A percentile compares a stretch with the other conserved stretches of the same genome.
Evolutionary conservation across 2,329 filamentous ascomycete genomes (phyloP).

Genomic region (Pleurostoma richardsiae): DNA sequence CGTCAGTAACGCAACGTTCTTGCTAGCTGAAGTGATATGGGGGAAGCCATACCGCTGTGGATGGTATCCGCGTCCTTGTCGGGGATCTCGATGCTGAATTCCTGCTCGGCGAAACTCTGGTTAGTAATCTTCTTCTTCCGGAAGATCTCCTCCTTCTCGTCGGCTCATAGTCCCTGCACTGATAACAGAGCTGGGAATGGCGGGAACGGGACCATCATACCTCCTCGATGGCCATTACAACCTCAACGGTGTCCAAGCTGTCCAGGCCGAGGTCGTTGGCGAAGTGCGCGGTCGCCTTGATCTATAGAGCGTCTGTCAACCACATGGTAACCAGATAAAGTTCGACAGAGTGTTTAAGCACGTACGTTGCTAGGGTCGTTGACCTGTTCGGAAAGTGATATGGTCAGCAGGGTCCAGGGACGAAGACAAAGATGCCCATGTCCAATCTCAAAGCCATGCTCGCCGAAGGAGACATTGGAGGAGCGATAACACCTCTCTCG

Average conservation of each 20-base stretch:
- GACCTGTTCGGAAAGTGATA: slow-evolving; percentile 45
- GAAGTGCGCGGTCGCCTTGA: slow-evolving; percentile 82
- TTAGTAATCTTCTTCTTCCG: slow-evolving; percentile 10
- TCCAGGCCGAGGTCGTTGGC: slow-evolving; percentile 95
- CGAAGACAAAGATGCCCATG: neutral
- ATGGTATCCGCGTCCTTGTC: slow-evolving; percentile 95
- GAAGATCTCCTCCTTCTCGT: neutral
- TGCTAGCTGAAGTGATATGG: neutral
- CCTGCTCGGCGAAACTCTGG: slow-evolving; percentile 20
- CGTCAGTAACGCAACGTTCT: neutral
- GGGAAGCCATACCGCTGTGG: slow-evolving; percentile 71
- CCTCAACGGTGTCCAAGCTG: slow-evolving; percentile 96
- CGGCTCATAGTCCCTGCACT: neutral
- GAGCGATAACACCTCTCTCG: too few relatives aligned
- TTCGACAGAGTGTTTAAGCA: slow-evolving; percentile 7
- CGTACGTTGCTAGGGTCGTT: slow-evolving; percentile 60
- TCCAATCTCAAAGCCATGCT: too few relatives aligned
- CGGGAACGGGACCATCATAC: slow-evolving; percentile 35
- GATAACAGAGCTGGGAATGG: too few relatives aligned
- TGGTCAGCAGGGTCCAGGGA: slow-evolving; percentile 12
- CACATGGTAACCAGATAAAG: neutral
- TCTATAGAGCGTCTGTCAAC: slow-evolving; percentile 45
- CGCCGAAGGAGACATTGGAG: too few relatives aligned
- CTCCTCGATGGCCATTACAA: slow-evolving; percentile 99
- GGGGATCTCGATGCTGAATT: slow-evolving; percentile 90